Conservation (phyloP, 768 basidiomycete genomes). For the Trametes cinnabarina region DNA sequence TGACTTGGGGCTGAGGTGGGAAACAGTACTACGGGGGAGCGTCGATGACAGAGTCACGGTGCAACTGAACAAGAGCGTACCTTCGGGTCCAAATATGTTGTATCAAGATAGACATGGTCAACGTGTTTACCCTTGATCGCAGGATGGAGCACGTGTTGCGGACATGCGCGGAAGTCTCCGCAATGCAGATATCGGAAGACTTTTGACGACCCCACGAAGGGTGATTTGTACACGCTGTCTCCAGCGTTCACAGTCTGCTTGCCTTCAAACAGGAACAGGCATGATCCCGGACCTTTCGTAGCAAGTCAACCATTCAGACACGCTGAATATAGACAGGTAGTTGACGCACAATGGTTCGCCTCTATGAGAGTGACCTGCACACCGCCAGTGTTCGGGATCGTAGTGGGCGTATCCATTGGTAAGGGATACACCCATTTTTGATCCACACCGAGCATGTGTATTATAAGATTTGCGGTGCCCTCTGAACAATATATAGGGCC, state of each 20-base stretch:
- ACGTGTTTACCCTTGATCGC: conserved; percentile 76
- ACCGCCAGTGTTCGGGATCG: conserved; percentile 79
- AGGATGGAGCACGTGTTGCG: conserved; percentile 82
- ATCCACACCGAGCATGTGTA: conserved; percentile 88
- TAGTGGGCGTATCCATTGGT: conserved; percentile 71
- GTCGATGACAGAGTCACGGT: neutral
- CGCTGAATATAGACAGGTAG: neutral
- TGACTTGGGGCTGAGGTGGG: conserved; percentile 91
- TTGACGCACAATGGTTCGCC: conserved; percentile 82
- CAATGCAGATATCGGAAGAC: conserved; percentile 92
- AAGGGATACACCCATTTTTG: conserved; percentile 86
- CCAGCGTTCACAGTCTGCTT: conserved; percentile 86
- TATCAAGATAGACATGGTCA: conserved; percentile 91
- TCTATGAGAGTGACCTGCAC: conserved; percentile 93
- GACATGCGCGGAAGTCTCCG: conserved; percentile 90
- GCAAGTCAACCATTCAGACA: too few species aligned
- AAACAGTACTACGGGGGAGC: conserved; percentile 71
- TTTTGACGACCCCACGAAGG: conserved; percentile 64
- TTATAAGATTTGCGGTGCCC: conserved; percentile 87
- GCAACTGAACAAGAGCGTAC: conserved; percentile 25
- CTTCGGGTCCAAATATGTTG: conserved; percentile 92
- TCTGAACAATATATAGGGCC: conserved; percentile 98
- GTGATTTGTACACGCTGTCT: conserved; percentile 72
- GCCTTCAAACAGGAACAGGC: conserved; percentile 92
- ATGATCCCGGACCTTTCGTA: conserved; percentile 74